Base-by-base conservation (phyloP, 306 rosid genomes). In the Gillenia trifoliata region DNA sequence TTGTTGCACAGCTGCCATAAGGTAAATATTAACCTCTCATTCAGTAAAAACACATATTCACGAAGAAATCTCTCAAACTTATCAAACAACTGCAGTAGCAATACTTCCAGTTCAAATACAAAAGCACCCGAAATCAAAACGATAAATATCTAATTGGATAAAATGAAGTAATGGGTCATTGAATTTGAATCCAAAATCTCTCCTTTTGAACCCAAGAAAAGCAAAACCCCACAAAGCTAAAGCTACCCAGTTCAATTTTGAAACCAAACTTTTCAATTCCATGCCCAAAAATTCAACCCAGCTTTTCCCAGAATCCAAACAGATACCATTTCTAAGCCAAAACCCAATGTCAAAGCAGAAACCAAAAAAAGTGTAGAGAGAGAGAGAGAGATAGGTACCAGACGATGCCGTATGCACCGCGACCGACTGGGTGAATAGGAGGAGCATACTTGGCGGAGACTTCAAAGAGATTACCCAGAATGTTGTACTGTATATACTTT, bases 361-460 rank as follows among this genome's bases (percentile, higher is more conserved):
- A 4, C 11, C 61, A 22, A 66, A 33, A 12, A 0, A 29, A 5
- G 41, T 38, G 22, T 43, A 3, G 29, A 17, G 12, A 36, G 5
- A 64, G 54, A 55, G 62, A 41, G 30, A 66, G 66, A 55, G 30
- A 17, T 16, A 41, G 63, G 49, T 69, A 94, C 98, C 98, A 94
- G 72, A 94, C 97, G 88, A 91, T 85, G 83, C 96, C 98, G 81
- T 91, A 91, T 5, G 98, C 95, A 55, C 98, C 98, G 57, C 98
- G 95, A 28, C 98, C 97, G 41, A 94, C 95, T 38, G 98, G 98
- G 40, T 86, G 87, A 1, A 94, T 82, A 22, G 98, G 96, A 30
- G 98, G 96, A 36, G 76, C 82, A 68, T 91, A 94, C 41, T 94
- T 91, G 55, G 91, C 75, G 30, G 86, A 87, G 57, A 94, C 88